phyloP scores from a whole-genome alignment of 2,329 filamentous ascomycete species.

The Colletotrichum karsti region DNA sequence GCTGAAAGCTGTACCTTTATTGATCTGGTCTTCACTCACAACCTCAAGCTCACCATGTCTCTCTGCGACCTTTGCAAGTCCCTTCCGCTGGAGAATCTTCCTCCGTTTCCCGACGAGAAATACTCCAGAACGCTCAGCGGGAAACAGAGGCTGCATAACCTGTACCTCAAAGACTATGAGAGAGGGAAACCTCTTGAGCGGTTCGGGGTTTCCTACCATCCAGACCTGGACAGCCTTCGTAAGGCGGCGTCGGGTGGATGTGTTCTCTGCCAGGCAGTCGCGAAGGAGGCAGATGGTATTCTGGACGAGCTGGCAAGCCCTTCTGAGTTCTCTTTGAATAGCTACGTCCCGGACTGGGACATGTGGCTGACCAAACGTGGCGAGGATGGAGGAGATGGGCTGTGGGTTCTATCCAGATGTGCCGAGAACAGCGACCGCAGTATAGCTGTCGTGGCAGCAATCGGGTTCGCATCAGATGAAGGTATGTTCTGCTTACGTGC shows the following conservation, averaged over 20 bases:
- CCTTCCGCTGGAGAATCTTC: constrained; percentile 3
- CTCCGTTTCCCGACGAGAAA: background rate
- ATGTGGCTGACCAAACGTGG: constrained; percentile 15
- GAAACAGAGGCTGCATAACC: background rate
- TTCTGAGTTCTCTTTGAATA: background rate
- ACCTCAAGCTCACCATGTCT: background rate
- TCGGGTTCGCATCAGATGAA: constrained; percentile 15
- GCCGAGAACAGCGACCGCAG: background rate
- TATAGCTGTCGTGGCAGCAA: background rate
- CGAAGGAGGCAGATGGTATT: background rate
- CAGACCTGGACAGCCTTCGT: background rate
- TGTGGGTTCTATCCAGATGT: constrained; percentile 16
- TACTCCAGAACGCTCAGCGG: background rate
- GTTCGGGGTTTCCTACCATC: constrained; percentile 3
- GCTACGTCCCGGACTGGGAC: constrained; percentile 4
- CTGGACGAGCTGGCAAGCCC: background rate
- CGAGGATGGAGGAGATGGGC: constrained; percentile 1
- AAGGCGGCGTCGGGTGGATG: background rate
- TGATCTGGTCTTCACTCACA: too few species aligned
- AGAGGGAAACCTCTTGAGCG: background rate
- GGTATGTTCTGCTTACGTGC: background rate
- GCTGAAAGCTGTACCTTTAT: too few species aligned
- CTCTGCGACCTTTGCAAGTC: background rate
- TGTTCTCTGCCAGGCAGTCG: background rate
- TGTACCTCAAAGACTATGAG: background rate